Base-by-base conservation (phyloP, 2,329 filamentous ascomycete species). In the Pestalotiopsis sp. region DNA sequence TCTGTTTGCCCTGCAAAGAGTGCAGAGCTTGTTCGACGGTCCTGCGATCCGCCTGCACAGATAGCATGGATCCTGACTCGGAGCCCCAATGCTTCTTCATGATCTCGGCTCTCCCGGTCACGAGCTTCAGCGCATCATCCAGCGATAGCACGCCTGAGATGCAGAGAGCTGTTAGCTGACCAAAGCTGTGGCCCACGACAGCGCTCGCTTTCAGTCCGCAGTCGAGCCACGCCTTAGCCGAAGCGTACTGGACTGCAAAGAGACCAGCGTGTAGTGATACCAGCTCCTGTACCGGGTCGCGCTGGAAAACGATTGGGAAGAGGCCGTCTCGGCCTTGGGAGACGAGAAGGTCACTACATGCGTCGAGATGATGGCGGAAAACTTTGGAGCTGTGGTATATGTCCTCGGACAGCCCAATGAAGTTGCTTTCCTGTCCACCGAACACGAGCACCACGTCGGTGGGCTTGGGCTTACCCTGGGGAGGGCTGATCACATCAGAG, bases 151-250 rank as follows among this genome's bases (percentile, higher is more conserved):
- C 39, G 2, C 58, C 64, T 12, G 41, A 56, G 13, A 63, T 58
- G 63, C 58, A 56, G 4, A 63, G 17, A 1, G 81, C 81, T 0
- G 80, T 79, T 4, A 84, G 73, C 70, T 84, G 77, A 2, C 82
- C 82, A 39, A 83, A 80, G 68, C 78, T 81, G 70, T 83, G 81
- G 1, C 82, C 82, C 1, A 83, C 74, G 0, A 81, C 71, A 11
- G 72, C 75, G 3, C 64, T 67, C 2, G 72, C 68, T 17, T 69
- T 38, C 4, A 81, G 52, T 1, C 81, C 80, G n/a, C 71, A 74
- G 56, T 80, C 79, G 0, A 82, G 76, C 81, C 80, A 82, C 13
- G 69, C 66, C 65, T 68, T 73, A 0, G 80, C 78, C 9, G 64
- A 76, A 3, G 81, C 71, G 63, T 82, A 82, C 70, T 83, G 80